Evolutionary conservation across 2,329 filamentous ascomycete species (phyloP).

Genomic region (Escovopsis sp.): DNA sequence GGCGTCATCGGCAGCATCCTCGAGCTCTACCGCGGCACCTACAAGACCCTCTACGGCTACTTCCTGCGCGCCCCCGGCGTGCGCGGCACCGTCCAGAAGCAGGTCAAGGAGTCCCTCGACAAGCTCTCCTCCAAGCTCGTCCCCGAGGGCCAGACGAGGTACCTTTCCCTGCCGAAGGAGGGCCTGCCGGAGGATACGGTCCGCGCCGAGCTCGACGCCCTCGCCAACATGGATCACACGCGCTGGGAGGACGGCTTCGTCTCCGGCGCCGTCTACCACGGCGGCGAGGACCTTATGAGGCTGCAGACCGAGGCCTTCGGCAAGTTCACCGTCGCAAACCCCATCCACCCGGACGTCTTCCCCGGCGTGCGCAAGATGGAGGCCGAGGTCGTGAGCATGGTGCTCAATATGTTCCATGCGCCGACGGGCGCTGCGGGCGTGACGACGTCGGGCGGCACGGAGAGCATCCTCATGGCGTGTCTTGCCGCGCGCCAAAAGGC

Average conservation of each 20-base stretch:
- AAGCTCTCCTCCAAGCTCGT: slow-evolving; percentile 79
- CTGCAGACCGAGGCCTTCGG: slow-evolving; percentile 88
- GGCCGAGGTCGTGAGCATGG: slow-evolving; percentile 94
- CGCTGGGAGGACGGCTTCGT: slow-evolving; percentile 94
- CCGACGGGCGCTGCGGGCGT: slow-evolving; percentile 76
- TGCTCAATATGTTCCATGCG: slow-evolving; percentile 75
- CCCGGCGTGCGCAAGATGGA: slow-evolving; percentile 98
- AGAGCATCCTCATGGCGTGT: slow-evolving; percentile 94
- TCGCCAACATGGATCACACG: slow-evolving; percentile 82
- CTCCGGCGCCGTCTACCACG: slow-evolving; percentile 91
- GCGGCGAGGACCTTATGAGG: slow-evolving; percentile 64
- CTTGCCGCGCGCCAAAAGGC: slow-evolving; percentile 82
- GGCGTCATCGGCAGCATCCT: slow-evolving; percentile 66
- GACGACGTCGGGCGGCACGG: slow-evolving; percentile 83
- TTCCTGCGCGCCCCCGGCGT: slow-evolving; percentile 82
- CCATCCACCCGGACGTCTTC: slow-evolving; percentile 96
- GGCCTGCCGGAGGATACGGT: slow-evolving; percentile 72
- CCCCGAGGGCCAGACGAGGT: slow-evolving; percentile 53
- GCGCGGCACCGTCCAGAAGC: slow-evolving; percentile 67
- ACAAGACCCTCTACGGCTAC: slow-evolving; percentile 63
- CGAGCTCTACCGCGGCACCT: slow-evolving; percentile 57
- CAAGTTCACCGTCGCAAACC: slow-evolving; percentile 88
- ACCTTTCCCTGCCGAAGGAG: slow-evolving; percentile 64
- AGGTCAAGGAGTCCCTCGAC: slow-evolving; percentile 63
- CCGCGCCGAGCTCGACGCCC: slow-evolving; percentile 59